These are phyloP conservation scores for Umbelopsis sp. DNA, from an alignment of 192 early-diverging fungal genomes.

Conservation along the genomic window DNA sequence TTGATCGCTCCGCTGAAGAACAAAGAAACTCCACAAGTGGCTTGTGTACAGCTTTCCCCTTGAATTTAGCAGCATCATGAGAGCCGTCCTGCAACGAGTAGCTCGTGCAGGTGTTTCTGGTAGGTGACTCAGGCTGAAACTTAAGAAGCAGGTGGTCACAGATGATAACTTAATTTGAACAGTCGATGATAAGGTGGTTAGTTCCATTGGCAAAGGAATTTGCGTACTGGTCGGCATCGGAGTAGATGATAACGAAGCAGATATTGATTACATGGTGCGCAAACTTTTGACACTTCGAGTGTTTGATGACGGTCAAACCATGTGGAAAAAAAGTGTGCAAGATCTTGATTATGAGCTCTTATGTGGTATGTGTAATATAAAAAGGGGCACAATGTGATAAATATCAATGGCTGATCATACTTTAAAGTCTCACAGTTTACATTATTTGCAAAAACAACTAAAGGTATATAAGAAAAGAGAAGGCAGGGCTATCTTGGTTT, in stretches of 20 bases:
- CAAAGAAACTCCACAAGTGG: not conserved
- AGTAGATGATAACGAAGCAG: slow-evolving; percentile 67
- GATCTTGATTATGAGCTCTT: slow-evolving; percentile 76
- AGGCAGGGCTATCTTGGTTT: not conserved
- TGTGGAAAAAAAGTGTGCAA: slow-evolving; percentile 84
- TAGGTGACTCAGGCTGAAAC: not conserved
- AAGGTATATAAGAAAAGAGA: slow-evolving; percentile 50
- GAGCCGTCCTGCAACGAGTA: slow-evolving; percentile 41
- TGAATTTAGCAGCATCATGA: slow-evolving; percentile 23
- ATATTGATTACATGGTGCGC: slow-evolving; percentile 84
- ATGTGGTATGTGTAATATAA: slow-evolving; percentile 54
- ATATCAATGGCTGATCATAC: not conserved
- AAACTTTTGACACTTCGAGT: slow-evolving; percentile 82
- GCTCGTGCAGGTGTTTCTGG: slow-evolving; percentile 35
- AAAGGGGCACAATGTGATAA: not conserved
- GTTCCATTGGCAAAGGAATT: slow-evolving; percentile 78
- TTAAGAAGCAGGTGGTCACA: not conserved
- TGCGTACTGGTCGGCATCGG: slow-evolving; percentile 76
- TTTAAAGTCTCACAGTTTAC: slow-evolving; percentile 88
- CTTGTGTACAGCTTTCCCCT: not conserved
- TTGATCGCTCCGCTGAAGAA: not conserved
- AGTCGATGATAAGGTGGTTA: slow-evolving; percentile 79
- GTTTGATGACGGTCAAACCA: slow-evolving; percentile 69
- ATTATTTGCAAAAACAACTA: slow-evolving; percentile 78
- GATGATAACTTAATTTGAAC: not conserved